These are phyloP conservation scores for Plantago lanceolata DNA, from an alignment of 305 asterid genomes.

Conservation along the genomic window DNA sequence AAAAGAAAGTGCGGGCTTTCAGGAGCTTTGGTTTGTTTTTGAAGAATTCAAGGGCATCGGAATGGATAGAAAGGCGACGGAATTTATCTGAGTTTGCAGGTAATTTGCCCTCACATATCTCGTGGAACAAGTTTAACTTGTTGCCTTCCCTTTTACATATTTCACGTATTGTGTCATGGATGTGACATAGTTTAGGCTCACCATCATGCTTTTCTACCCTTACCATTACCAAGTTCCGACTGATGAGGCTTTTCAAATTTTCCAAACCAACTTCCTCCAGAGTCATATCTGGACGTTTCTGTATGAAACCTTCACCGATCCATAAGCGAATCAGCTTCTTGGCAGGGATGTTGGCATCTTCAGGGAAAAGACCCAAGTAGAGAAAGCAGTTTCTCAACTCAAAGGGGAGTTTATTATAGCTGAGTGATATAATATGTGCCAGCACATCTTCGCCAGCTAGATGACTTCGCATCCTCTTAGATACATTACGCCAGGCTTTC, in stretches of 20 bases:
- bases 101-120: neutral
- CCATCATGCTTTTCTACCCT: neutral
- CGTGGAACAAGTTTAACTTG: neutral
- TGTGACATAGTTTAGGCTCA: neutral
- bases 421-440: neutral
- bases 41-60: neutral
- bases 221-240: neutral
- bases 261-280: neutral
- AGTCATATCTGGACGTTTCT: neutral
- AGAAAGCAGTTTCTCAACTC: neutral
- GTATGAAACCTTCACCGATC: neutral
- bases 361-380: neutral
- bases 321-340: neutral
- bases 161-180: neutral
- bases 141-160: neutral
- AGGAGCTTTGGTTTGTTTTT: neutral
- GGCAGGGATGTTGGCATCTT: neutral
- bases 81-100: neutral
- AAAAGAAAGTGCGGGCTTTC: neutral
- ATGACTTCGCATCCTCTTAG: neutral
- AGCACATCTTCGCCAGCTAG: neutral
- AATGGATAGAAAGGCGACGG: neutral
- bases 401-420: neutral
- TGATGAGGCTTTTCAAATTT: neutral
- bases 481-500: neutral